Evolutionary conservation across 2,329 filamentous ascomycete genomes (phyloP).

Genomic region (Penicillium sumatraense): DNA sequence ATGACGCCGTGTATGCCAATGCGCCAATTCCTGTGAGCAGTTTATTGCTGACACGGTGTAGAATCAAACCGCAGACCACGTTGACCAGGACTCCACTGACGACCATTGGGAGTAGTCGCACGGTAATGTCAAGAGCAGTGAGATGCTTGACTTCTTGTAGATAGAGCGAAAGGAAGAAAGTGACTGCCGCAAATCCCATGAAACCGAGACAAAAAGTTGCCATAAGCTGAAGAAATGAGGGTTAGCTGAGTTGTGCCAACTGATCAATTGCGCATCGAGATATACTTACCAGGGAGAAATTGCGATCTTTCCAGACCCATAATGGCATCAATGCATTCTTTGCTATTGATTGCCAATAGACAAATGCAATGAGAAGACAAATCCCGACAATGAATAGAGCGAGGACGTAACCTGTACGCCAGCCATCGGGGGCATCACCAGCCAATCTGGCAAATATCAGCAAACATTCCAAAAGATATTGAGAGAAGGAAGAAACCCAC

Average conservation of each 20-base stretch:
- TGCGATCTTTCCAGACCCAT: slow-evolving; percentile 62
- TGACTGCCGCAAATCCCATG: slow-evolving; percentile 63
- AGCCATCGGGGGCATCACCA: slow-evolving; percentile 63
- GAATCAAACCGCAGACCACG: slow-evolving; percentile 63
- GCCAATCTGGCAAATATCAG: slow-evolving; percentile 42
- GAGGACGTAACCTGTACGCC: slow-evolving; percentile 66
- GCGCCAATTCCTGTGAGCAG: slow-evolving; percentile 62
- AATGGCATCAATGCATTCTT: slow-evolving; percentile 58
- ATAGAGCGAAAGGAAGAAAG: slow-evolving; percentile 69
- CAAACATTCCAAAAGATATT: neutral
- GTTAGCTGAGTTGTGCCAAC: neutral
- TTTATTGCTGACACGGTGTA: slow-evolving; percentile 69
- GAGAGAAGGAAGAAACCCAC: slow-evolving; percentile 39
- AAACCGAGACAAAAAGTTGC: slow-evolving; percentile 63
- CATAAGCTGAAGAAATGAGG: slow-evolving; percentile 52
- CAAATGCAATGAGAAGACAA: slow-evolving; percentile 59
- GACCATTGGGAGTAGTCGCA: slow-evolving; percentile 68
- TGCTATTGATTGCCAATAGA: slow-evolving; percentile 65
- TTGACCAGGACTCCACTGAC: slow-evolving; percentile 68
- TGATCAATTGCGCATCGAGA: no score
- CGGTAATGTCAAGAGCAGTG: slow-evolving; percentile 62
- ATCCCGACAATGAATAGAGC: slow-evolving; percentile 65
- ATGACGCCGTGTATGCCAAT: slow-evolving; percentile 46
- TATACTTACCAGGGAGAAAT: slow-evolving; percentile 63
- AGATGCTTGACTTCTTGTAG: slow-evolving; percentile 63